phyloP scores from a whole-genome alignment of 805 yeast species.

The Yarrowia yakushimensis region DNA sequence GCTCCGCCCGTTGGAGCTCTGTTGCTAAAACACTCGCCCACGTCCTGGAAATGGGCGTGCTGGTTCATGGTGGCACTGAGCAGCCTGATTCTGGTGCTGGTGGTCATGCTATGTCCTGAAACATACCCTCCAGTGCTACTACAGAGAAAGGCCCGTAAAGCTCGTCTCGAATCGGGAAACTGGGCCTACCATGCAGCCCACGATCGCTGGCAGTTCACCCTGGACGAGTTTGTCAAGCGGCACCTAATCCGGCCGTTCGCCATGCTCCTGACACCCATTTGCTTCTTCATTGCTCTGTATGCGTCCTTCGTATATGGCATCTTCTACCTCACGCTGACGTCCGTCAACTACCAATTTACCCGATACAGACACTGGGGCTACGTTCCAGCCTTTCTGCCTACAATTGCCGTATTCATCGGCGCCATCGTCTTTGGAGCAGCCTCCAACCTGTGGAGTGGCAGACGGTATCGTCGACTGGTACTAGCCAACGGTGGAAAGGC shows the following conservation, averaged over 20 bases:
- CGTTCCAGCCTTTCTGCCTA: constrained; percentile 66
- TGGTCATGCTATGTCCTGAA: constrained; percentile 54
- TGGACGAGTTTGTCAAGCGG: constrained; percentile 64
- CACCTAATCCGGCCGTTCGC: constrained; percentile 78
- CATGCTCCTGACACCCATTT: constrained; percentile 65
- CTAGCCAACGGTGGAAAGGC: constrained; percentile 54
- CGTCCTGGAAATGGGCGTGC: constrained; percentile 67
- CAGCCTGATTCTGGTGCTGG: constrained; percentile 50
- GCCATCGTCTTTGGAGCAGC: constrained; percentile 34
- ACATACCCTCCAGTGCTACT: constrained; percentile 57
- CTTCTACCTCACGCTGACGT: constrained; percentile 51
- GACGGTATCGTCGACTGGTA: constrained; percentile 47
- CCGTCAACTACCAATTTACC: constrained; percentile 47
- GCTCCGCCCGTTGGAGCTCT: constrained; percentile 63
- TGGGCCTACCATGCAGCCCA: constrained; percentile 74
- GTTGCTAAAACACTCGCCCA: constrained; percentile 49
- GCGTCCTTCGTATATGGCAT: constrained; percentile 78
- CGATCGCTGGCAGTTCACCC: constrained; percentile 72
- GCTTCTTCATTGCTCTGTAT: constrained; percentile 61
- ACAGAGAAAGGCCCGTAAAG: constrained; percentile 48
- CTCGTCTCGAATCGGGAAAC: constrained; percentile 54
- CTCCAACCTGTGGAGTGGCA: constrained; percentile 34
- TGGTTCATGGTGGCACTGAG: constrained; percentile 60
- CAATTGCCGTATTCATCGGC: constrained; percentile 70
- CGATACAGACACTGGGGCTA: constrained; percentile 74